Evolutionary conservation across 208 protist species (phyloP), one percentile per base, ranked within the genome.

Genomic region (Trypanosomatidae sp.): DNA sequence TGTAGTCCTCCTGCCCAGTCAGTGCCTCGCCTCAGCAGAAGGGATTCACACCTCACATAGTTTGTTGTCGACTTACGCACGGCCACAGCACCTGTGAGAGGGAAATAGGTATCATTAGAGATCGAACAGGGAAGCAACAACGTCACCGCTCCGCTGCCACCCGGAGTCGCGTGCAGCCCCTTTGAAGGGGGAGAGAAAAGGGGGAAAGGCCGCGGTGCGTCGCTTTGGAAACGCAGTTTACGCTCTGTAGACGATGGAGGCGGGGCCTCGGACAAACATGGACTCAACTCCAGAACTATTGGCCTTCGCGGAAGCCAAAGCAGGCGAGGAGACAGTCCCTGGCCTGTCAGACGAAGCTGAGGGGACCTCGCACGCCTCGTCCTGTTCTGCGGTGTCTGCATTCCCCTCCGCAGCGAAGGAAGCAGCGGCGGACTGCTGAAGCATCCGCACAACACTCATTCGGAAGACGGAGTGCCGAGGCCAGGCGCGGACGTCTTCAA

Each of bases 391-490:
- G 12, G 30, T 39, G 22, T 47, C 39, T 30, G 36, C 22, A 17
- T 25, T n/a, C 22, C 6, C 60, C 12, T 65, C 60, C 2, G 22
- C 30, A 0, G 1, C 60, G 1, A 65, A 28, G 22, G 12, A 19
- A 10, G 60, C 19, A 46, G 60, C 25, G 60, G 39, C 60, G 15
- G 22, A 46, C 19, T 46, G 60, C 33, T 65, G 33, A n/a, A 65
- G 60, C 25, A 65, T 19, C 17, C 36, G 36, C 22, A 13, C 39
- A 15, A 65, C 60, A 25, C 36, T 65, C 36, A 7, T 15, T 44
- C 69, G 69, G 28, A 75, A 80, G 7, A 75, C 25, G 2, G 60
- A 46, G 53, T 71, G 64, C 39, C 9, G 3, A 44, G 75, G 69
- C 70, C 19, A 39, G 47, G 47, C 8, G 2, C 10, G 25, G 4